A percentile compares a stretch with the other conserved stretches of the same genome.
phyloP scores from a whole-genome alignment of 495 filamentous ascomycete genomes.

The Usnea hakonensis region DNA sequence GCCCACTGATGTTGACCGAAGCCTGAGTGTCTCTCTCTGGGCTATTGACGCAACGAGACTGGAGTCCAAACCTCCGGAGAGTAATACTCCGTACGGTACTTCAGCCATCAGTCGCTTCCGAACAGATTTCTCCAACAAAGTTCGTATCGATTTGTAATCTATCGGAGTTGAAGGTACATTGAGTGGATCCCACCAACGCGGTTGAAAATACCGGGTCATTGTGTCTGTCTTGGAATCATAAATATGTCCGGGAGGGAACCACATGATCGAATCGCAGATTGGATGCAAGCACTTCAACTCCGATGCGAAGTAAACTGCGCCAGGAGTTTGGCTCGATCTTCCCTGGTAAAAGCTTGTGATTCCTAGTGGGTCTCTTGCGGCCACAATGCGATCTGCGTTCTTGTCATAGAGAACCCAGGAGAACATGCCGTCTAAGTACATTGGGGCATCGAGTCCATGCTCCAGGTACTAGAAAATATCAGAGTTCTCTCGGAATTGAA shows the following conservation, averaged over 20 bases:
- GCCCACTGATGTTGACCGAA: slow-evolving; percentile 50
- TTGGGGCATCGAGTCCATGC: slow-evolving; percentile 86
- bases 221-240: slow-evolving; percentile 85
- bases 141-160: slow-evolving; percentile 71
- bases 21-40: slow-evolving; percentile 76
- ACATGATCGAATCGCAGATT: slow-evolving; percentile 89
- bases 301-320: slow-evolving; percentile 87
- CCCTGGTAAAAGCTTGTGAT: slow-evolving; percentile 97
- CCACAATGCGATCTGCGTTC: slow-evolving; percentile 78
- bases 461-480: slow-evolving; percentile 66
- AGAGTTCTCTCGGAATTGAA: slow-evolving; percentile 17
- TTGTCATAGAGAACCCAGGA: slow-evolving; percentile 97
- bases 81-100: slow-evolving; percentile 91
- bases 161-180: slow-evolving; percentile 70
- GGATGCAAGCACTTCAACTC: slow-evolving; percentile 90
- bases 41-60: slow-evolving; percentile 92
- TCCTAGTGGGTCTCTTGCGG: slow-evolving; percentile 92
- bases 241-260: slow-evolving; percentile 90
- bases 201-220: slow-evolving; percentile 80
- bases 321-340: slow-evolving; percentile 72
- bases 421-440: slow-evolving; percentile 98
- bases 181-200: slow-evolving; percentile 82
- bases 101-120: slow-evolving; percentile 97
- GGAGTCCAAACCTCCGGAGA: slow-evolving; percentile 94
- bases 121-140: slow-evolving; percentile 80